Base-by-base conservation (phyloP, 306 rosid genomes). In the Castanospermum australe region DNA sequence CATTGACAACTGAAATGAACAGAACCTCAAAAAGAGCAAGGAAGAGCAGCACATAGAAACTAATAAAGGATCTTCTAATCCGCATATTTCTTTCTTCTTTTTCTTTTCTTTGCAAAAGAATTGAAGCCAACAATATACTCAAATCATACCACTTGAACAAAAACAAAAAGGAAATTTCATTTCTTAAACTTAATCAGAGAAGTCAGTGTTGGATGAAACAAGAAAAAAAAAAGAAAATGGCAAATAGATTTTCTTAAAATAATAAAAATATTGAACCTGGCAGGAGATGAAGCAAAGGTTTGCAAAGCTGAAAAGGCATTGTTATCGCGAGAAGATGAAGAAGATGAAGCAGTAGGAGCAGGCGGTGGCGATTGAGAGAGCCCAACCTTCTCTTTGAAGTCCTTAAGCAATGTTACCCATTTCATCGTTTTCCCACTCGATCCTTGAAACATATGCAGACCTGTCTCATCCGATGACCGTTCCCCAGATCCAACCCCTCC, bases 381-480 rank as follows among this genome's bases (percentile, higher is more conserved):
- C 38, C 99, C 98, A 83, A 96, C 99, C 94, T 91, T 96, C 93
- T 96, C 99, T 89, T 89, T 96, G 75, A 96, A 86, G 89, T 96
- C 99, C 93, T 90, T 96, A 83, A 96, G 92, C 97, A 96, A 93
- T 86, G 97, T 75, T 66, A 59, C 93, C 99, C 99, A 96, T 93
- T 93, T 96, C 99, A 96, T 96, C 82, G 97, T 90, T 92, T 70
- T 84, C 82, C 90, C 87, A 77, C 48, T 86, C 77, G 89, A 89
- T 86, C 88, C 79, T 86, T 79, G 75, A 88, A 88, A 84, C 91
- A 70, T 77, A 62, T 76, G 71, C 71, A 69, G 35, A 84, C 71
- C 73, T 83, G 88, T 87, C 88, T 90, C 98, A 90, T 92, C 92
- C 94, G 86, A 85, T 77, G 69, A 71, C 25, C 70, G 41, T 39